phyloP scores from a whole-genome alignment of 441 rosid genomes.

The Biscutella laevigata region DNA sequence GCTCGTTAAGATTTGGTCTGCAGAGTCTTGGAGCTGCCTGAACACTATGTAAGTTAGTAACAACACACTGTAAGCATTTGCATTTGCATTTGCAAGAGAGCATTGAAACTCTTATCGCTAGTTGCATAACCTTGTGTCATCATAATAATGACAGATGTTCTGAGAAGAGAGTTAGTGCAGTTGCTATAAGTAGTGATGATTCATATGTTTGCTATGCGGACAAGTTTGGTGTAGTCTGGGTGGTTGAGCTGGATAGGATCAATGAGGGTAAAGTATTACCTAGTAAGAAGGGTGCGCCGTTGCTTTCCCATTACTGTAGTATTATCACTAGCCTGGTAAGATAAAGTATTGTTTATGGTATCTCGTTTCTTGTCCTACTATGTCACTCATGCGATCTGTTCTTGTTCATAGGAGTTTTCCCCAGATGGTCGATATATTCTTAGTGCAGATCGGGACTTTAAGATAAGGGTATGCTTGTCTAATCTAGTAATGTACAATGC shows the following conservation, averaged over 20 bases:
- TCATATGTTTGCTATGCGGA: constrained; percentile 72
- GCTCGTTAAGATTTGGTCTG: constrained; percentile 73
- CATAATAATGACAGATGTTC: constrained; percentile 38
- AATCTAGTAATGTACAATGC: constrained; percentile 12
- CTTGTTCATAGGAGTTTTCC: constrained; percentile 63
- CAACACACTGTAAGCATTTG: background rate
- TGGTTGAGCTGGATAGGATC: constrained; percentile 43
- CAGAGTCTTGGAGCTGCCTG: constrained; percentile 59
- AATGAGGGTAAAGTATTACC: constrained; percentile 29
- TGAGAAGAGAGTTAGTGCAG: constrained; percentile 84
- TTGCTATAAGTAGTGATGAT: constrained; percentile 62
- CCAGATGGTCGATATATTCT: constrained; percentile 66
- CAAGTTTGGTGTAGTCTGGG: constrained; percentile 95
- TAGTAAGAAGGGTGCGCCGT: constrained; percentile 45
- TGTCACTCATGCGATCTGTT: constrained; percentile 3
- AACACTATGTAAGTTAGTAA: constrained; percentile 42
- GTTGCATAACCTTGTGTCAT: background rate
- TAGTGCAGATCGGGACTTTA: constrained; percentile 81
- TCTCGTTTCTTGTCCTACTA: background rate
- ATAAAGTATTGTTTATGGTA: background rate
- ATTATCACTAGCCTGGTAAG: constrained; percentile 82
- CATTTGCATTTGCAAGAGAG: too few relatives aligned
- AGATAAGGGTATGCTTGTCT: constrained; percentile 64
- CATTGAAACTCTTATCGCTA: too few relatives aligned
- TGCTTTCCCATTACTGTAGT: constrained; percentile 92